These are phyloP conservation scores for Hypsizygus marmoreus DNA, from an alignment of 768 basidiomycete genomes.

Conservation along the genomic window DNA sequence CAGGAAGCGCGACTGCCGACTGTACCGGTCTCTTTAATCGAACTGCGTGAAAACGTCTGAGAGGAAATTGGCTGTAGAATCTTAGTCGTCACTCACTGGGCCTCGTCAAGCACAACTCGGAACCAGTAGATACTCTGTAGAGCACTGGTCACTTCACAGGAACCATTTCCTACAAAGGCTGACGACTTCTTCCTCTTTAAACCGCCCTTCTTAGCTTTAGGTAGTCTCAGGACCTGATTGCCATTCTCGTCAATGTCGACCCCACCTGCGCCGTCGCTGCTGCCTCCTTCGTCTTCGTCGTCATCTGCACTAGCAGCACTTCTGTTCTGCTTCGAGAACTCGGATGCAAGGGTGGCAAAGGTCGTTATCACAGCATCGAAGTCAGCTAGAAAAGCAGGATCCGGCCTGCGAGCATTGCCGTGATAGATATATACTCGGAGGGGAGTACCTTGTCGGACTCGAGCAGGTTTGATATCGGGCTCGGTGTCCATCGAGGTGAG, in stretches of 20 bases:
- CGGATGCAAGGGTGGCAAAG: conserved; percentile 92
- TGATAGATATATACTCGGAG: conserved; percentile 96
- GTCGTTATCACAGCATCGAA: conserved; percentile 99
- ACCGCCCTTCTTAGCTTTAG: conserved; percentile 69
- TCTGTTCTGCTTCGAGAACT: conserved; percentile 87
- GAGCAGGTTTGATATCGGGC: conserved; percentile 31
- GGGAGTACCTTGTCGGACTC: conserved; percentile 48
- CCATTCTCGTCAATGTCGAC: conserved; percentile 71
- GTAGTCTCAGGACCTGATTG: conserved; percentile 56
- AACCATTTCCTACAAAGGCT: conserved; percentile 30
- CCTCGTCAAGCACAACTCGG: conserved; percentile 89
- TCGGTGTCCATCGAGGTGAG: conserved; percentile 31
- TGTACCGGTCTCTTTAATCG: conserved; percentile 94
- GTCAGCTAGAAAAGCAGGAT: conserved; percentile 85
- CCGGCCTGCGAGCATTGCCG: conserved; percentile 83
- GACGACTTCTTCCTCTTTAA: conserved; percentile 65
- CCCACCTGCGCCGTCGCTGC: conserved; percentile 63
- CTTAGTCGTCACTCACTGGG: conserved; percentile 72
- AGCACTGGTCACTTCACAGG: conserved; percentile 64
- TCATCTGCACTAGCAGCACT: conserved; percentile 68
- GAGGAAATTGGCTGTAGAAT: background rate
- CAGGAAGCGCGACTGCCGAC: conserved; percentile 95
- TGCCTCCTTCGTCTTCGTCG: conserved; percentile 71
- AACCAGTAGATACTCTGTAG: conserved; percentile 97
- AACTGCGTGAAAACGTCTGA: conserved; percentile 47